Base-by-base conservation (phyloP, 345 rosid species). In the Eucalyptus marginata region DNA sequence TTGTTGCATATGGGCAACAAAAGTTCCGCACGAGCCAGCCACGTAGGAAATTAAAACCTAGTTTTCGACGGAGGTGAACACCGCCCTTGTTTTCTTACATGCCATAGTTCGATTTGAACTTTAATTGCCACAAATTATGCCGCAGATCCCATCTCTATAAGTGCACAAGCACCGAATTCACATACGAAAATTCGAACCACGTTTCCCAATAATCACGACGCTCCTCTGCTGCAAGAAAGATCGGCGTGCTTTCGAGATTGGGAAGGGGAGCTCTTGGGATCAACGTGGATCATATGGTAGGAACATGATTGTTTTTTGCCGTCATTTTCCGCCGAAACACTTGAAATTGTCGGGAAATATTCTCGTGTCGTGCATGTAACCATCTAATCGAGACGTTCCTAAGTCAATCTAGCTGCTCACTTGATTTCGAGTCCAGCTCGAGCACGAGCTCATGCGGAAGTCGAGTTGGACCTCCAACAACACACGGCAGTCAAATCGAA, bases 21-120 rank as follows among this genome's bases (percentile, higher is more conserved):
- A 0, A 36, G 40, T 71, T 10, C 83, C 43, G 36, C 3, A 68
- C 80, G 43, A 8, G 24, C 12, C 12, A 16, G 7, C 4, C 40
- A 15, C 1, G 24, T 68, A 8, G 80, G 12, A 8, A 13, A 5
- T 14, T 11, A 36, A 71, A 36, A 22, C 46, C 43, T 3, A 43
- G 22, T 10, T 24, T 22, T 10, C 27, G 81, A 18, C 22, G 44
- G 4, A 18, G 7, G 25, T 22, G 7, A 18, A 71, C 5, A 7
- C 2, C 4, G 46, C 12, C 81, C 81, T 18, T 11, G 46, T 71
- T 8, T 71, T 33, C 25, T 33, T 20, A 33, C 25, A 5, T 0
- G 27, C 7, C 3, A 1, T 7, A 2, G 7, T 2, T 36, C 81
- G 27, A 71, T 5, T 3, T 5, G 83, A 5, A 0, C 46, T 10